Base-by-base conservation (phyloP, 2,329 filamentous ascomycete species). In the Xylaria sp. region DNA sequence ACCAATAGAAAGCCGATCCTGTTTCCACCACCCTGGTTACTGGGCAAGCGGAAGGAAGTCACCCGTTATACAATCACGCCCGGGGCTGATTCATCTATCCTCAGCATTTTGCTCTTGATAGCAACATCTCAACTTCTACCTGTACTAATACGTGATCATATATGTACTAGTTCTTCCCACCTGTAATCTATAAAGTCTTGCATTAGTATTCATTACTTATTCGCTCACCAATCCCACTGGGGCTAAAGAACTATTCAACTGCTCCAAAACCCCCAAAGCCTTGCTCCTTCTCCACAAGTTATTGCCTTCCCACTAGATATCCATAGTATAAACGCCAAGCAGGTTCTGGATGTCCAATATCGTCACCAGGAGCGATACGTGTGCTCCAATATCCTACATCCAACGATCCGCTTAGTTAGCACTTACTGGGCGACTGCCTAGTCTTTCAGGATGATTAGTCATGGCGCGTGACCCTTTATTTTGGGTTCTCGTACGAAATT, bases 401-500 rank as follows among this genome's bases (percentile, higher is more conserved):
- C 21, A 2, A 21, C 25, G 23, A 16, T 0, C 5, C 9, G 18
- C n/a, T 29, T 27, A 27, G 35, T 21, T 13, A 27, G 29, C n/a
- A 67, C 23, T 29, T 21, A n/a, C n/a, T 21, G 16, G 21, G 25
- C 10, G 5, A 54, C 32, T 21, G 23, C 13, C 13, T 35, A 35
- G 23, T 12, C 16, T 29, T 61, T 27, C 57, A 48, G 55, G 12
- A 48, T 54, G 53, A 37, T 47, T 42, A 37, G 27, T 18, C 9
- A 65, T 66, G 69, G 66, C 44, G 4, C 35, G 44, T 47, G 48
- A 47, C 16, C 58, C 21, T 53, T 25, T n/a, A 2, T 66, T 63
- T 40, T 51, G 72, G 29, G 55, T 76, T n/a, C 27, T 29, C 8
- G 77, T 77, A 13, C 71, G 74, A 29, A 60, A 76, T 16, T 77